Evolutionary conservation across 768 basidiomycete genomes (phyloP).

Genomic region (Cystobasidium tubakii): DNA sequence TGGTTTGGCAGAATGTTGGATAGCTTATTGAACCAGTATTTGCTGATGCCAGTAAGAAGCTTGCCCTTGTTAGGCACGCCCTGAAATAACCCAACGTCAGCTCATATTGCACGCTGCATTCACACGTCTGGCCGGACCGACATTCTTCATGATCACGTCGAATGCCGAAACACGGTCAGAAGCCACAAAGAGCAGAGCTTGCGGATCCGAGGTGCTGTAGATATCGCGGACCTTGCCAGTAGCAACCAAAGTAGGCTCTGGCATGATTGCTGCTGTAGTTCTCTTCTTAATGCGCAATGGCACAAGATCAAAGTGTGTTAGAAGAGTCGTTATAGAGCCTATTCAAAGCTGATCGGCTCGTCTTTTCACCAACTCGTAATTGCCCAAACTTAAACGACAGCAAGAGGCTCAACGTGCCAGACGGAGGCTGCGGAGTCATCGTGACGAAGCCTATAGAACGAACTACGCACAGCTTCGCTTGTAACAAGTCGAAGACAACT

Average conservation of each 20-base stretch:
- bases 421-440: not conserved
- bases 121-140: slow-evolving; percentile 53
- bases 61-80: slow-evolving; percentile 91
- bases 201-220: slow-evolving; percentile 64
- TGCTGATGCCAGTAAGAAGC: slow-evolving; percentile 78
- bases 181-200: slow-evolving; percentile 77
- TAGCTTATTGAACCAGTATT: slow-evolving; percentile 91
- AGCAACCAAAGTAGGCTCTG: slow-evolving; percentile 57
- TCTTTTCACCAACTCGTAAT: not conserved
- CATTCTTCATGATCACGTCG: slow-evolving; percentile 89
- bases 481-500: not conserved
- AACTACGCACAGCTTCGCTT: not conserved
- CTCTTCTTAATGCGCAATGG: not conserved
- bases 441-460: not conserved
- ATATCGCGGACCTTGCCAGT: slow-evolving; percentile 95
- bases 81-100: slow-evolving; percentile 52
- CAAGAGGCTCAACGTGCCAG: not conserved
- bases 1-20: slow-evolving; percentile 62
- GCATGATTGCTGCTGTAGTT: not conserved
- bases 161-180: slow-evolving; percentile 94
- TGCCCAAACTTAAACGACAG: not conserved
- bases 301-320: not conserved
- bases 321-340: not conserved
- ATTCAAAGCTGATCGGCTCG: not conserved
- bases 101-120: not conserved